These are phyloP conservation scores for Calonectria hongkongensis DNA, from an alignment of 2,329 filamentous ascomycete species.

Conservation along the genomic window DNA sequence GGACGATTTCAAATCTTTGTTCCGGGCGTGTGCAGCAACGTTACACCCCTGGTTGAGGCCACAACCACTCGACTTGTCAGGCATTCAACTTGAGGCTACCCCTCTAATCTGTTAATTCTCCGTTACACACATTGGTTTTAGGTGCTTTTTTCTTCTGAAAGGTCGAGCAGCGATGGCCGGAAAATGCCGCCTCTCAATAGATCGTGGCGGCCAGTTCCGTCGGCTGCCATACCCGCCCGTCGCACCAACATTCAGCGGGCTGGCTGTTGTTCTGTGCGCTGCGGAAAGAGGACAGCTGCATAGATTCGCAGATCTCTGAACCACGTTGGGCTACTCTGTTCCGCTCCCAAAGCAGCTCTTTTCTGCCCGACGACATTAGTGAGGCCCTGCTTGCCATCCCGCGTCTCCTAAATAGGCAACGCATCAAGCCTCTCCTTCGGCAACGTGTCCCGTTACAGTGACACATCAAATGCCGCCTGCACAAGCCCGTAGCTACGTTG, in stretches of 20 bases:
- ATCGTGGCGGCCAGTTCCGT: conserved; percentile 24
- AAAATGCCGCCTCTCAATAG: not conserved
- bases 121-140: not conserved
- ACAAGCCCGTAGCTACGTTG: not conserved
- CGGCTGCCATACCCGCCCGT: conserved; percentile 5
- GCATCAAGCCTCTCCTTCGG: conserved; percentile 12
- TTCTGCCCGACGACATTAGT: conserved; percentile 4
- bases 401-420: conserved; percentile 1
- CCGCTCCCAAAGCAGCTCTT: not conserved
- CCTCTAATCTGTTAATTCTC: not conserved
- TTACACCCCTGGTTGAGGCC: not conserved
- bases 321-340: not conserved
- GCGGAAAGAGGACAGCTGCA: not conserved
- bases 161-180: conserved; percentile 21
- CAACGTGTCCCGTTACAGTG: conserved; percentile 11
- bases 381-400: not conserved
- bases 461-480: conserved; percentile 19
- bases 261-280: not conserved
- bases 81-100: not conserved
- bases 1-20: not conserved
- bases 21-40: not conserved
- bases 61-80: not conserved
- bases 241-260: not conserved
- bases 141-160: not conserved
- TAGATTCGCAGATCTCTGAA: not conserved